Evolutionary conservation across 148 eudicot species (phyloP), one percentile per base, ranked within the genome.

Genomic region (Spergularia bocconei): DNA sequence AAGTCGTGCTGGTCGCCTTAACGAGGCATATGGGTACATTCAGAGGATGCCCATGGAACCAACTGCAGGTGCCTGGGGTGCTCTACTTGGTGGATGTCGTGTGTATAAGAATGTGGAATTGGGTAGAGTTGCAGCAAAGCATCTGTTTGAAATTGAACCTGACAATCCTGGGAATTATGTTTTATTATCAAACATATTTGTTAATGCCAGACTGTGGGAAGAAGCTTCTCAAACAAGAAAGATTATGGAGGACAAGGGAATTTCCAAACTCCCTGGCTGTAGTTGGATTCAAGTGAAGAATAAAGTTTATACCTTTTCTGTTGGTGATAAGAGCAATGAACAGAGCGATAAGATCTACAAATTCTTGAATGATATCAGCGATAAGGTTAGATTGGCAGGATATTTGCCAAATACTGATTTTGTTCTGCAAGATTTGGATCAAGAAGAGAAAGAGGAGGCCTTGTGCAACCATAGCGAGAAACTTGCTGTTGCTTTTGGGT

Each of bases 381-480:
- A 81, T 74, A 85, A 88, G 86, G 91, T 92, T 87, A 86, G 79
- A 79, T 57, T 82, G 73, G 92, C 79, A 25, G 97, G 97, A 70
- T 86, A 84, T 74, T 61, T 84, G 75, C 97, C 97, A 12, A 79
- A 87, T 69, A 88, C 87, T 73, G 91, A 87, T 33, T 88, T 86
- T 87, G 97, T 88, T 68, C 72, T 90, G 75, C 97, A 92, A 80
- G 97, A 92, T 81, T 79, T 92, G 71, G 90, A 87, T 81, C 86
- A 81, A 70, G 97, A 92, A 80, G 97, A 92, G 77, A 84, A 92
- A 82, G 94, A 87, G 78, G 84, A 81, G 66, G 84, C 80, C 57
- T 76, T 90, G 71, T 92, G 92, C 81, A 90, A 82, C 80, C 97
- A 92, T 25, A 86, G 97, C 64, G 94, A 92, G 84, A 92, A 87